phyloP scores from a whole-genome alignment of 306 rosid genomes.

The Cucurbita argyrosperma region DNA sequence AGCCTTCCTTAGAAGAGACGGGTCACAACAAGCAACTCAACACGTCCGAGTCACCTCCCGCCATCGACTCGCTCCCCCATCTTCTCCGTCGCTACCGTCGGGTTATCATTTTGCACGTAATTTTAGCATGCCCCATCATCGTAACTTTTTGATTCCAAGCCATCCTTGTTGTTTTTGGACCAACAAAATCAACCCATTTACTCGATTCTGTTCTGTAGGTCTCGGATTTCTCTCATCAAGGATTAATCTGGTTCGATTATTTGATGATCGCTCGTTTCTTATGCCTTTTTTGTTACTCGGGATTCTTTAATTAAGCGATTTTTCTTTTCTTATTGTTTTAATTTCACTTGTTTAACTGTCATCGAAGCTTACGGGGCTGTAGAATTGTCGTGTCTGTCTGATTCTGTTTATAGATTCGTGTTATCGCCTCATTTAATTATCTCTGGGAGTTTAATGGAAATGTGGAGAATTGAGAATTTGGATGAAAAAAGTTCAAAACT shows the following conservation, averaged over 20 bases:
- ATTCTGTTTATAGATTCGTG: not conserved
- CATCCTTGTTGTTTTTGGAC: not conserved
- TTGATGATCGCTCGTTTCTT: not conserved
- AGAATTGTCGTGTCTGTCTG: not conserved
- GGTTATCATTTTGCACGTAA: not conserved
- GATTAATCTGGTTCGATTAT: not conserved
- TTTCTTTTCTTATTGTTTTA: not conserved
- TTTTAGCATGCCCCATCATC: not conserved
- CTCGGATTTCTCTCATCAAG: not conserved
- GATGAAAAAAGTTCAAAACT: not conserved
- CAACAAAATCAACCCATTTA: not conserved
- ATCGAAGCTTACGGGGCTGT: not conserved
- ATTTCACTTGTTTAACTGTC: not conserved
- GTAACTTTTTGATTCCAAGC: not conserved
- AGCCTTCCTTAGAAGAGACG: not conserved
- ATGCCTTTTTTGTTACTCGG: not conserved
- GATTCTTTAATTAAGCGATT: not conserved
- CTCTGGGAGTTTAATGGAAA: not conserved
- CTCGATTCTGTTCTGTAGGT: constrained; percentile 3
- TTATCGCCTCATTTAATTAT: not conserved
- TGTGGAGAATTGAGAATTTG: not conserved
- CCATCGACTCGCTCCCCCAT: not conserved
- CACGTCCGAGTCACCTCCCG: constrained; percentile 1
- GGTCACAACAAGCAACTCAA: not conserved
- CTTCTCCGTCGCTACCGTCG: not conserved